Conservation (phyloP, 257 asterid genomes). For the Solanum virginianum region DNA sequence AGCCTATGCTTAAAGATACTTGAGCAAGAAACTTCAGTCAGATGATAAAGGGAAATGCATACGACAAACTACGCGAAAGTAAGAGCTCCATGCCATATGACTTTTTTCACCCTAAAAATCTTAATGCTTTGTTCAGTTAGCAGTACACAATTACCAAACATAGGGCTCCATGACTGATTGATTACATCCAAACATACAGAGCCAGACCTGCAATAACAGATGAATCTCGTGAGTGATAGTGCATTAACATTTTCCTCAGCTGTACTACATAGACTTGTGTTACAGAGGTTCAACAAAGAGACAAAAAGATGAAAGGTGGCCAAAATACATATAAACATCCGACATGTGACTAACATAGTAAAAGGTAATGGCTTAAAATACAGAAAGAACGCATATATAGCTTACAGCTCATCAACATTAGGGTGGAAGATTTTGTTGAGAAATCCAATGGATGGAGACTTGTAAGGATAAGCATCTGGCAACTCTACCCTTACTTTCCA, state of each 20-base stretch:
- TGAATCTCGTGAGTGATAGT: neutral
- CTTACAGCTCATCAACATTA: slow-evolving; percentile 90
- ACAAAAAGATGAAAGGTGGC: neutral
- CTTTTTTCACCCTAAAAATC: neutral
- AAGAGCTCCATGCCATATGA: neutral
- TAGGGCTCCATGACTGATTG: slow-evolving; percentile 96
- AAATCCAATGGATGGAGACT: slow-evolving; percentile 87
- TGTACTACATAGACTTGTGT: neutral
- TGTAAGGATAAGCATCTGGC: slow-evolving; percentile 94
- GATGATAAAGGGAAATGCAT: neutral
- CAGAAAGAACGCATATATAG: neutral
- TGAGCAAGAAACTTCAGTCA: neutral
- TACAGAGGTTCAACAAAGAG: neutral
- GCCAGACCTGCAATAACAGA: slow-evolving; percentile 46
- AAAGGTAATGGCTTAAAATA: neutral
- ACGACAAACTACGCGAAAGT: neutral
- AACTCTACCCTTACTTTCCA: slow-evolving; percentile 89
- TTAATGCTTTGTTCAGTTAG: neutral
- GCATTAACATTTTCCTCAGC: neutral
- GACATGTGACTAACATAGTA: neutral
- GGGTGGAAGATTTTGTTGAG: slow-evolving; percentile 95
- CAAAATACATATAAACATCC: neutral
- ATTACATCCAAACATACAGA: slow-evolving; percentile 93
- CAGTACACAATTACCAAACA: slow-evolving; percentile 50
- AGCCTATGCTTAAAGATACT: neutral